phyloP scores from a whole-genome alignment of 768 basidiomycete genomes.

The Botryobasidium botryosum region DNA sequence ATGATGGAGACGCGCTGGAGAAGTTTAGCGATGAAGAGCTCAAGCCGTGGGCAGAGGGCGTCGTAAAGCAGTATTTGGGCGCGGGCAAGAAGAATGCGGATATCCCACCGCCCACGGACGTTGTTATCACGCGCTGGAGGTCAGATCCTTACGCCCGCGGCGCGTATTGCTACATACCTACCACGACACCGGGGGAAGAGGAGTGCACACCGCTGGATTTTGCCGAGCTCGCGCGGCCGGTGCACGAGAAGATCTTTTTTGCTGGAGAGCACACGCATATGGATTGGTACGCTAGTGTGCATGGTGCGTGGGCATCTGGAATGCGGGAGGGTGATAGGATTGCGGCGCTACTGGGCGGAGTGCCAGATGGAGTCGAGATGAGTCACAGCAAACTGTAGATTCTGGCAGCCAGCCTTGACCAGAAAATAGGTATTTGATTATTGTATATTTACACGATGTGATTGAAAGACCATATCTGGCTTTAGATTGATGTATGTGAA shows the following conservation, averaged over 20 bases:
- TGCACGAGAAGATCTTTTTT: conserved; percentile 9
- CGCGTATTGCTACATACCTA: conserved; percentile 8
- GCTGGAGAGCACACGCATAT: conserved; percentile 10
- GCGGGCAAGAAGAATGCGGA: too few species aligned
- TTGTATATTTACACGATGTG: too few species aligned
- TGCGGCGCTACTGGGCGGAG: conserved; percentile 1
- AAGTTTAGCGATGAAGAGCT: conserved; percentile 6
- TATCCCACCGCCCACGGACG: conserved; percentile 6
- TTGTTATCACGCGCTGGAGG: conserved; percentile 10
- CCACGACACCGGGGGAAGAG: too few species aligned
- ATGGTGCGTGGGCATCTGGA: conserved; percentile 9
- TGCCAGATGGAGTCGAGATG: too few species aligned
- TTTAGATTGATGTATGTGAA: too few species aligned
- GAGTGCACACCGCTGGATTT: conserved; percentile 11
- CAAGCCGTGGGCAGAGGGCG: conserved; percentile 2
- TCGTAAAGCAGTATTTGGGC: conserved; percentile 4
- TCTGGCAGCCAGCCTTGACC: too few species aligned
- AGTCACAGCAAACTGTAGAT: too few species aligned
- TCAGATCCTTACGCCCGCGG: conserved; percentile 7
- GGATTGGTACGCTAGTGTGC: conserved; percentile 8
- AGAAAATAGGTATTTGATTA: too few species aligned
- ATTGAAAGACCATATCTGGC: too few species aligned
- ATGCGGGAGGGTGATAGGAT: conserved; percentile 4
- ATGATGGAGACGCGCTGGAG: conserved; percentile 7
- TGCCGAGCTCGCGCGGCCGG: conserved; percentile 7